Evolutionary conservation across 2,329 filamentous ascomycete species (phyloP).

Genomic region (Diaporthe capsici): DNA sequence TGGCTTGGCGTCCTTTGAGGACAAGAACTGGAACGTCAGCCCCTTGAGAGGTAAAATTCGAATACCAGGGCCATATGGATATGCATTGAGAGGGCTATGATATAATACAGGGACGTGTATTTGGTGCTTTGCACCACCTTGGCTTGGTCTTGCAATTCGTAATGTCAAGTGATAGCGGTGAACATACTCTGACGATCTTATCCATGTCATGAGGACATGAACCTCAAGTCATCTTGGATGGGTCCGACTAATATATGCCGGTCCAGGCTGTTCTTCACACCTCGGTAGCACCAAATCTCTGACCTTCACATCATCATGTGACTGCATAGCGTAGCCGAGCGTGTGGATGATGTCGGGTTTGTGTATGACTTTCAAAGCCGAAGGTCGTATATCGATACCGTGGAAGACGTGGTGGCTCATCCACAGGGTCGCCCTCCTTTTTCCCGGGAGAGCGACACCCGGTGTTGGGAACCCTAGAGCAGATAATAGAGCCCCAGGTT

Average conservation of each 20-base stretch:
- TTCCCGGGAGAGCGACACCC: neutral
- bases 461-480: neutral
- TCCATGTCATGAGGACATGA: neutral
- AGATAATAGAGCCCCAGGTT: neutral
- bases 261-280: neutral
- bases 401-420: neutral
- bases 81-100: no score
- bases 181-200: slow-evolving; percentile 1
- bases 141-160: neutral
- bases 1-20: neutral
- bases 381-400: neutral
- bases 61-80: neutral
- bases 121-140: neutral
- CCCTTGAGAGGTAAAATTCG: neutral
- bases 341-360: neutral
- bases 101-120: neutral
- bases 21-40: neutral
- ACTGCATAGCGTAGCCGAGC: neutral
- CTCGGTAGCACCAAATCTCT: no score
- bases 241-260: neutral
- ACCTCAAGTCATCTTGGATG: neutral
- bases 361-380: neutral
- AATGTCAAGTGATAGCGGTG: neutral
- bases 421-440: neutral
- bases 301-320: neutral